Percentiles rank a stretch among this genome's conserved stretches.
These are phyloP conservation scores for Aspergillus nidulans DNA, from an alignment of 495 filamentous ascomycete species.

Conservation along the genomic window DNA sequence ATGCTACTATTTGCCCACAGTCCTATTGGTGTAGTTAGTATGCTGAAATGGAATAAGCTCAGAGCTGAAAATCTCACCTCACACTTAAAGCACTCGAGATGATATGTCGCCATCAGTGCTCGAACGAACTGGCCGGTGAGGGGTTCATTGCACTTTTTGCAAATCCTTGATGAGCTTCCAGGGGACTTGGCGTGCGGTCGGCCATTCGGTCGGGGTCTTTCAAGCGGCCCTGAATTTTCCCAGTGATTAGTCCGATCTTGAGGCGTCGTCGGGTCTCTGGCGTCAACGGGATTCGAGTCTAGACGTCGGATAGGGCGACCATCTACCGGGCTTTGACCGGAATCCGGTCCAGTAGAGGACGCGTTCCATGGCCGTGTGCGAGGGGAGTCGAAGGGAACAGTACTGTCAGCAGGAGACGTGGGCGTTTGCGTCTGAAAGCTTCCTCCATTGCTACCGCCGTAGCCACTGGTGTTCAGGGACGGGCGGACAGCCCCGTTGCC, in stretches of 20 bases:
- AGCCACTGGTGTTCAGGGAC: constrained; percentile 39
- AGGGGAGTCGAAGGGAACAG: constrained; percentile 42
- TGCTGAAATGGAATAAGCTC: not conserved
- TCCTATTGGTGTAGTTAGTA: constrained; percentile 56
- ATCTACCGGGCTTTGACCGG: constrained; percentile 25
- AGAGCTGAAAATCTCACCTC: constrained; percentile 58
- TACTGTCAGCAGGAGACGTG: constrained; percentile 43
- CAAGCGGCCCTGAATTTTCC: constrained; percentile 34
- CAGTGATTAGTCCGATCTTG: constrained; percentile 33
- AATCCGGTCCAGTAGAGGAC: constrained; percentile 19
- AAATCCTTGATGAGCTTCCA: constrained; percentile 51
- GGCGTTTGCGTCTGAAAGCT: constrained; percentile 38
- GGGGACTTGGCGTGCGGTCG: constrained; percentile 40
- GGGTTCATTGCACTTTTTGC: constrained; percentile 81
- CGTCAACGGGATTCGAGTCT: constrained; percentile 22
- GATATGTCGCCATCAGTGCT: constrained; percentile 85
- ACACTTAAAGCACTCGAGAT: constrained; percentile 97
- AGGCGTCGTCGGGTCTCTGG: constrained; percentile 22
- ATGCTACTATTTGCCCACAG: constrained; percentile 92
- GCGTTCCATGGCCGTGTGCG: constrained; percentile 32
- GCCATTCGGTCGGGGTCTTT: constrained; percentile 44
- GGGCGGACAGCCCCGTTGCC: constrained; percentile 42
- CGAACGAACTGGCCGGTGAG: constrained; percentile 95
- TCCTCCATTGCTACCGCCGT: constrained; percentile 20
- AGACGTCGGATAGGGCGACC: constrained; percentile 29